A percentile compares a stretch with the other conserved stretches of the same genome.
phyloP scores from a whole-genome alignment of 2,329 filamentous ascomycete species.

The Fusarium sp. region DNA sequence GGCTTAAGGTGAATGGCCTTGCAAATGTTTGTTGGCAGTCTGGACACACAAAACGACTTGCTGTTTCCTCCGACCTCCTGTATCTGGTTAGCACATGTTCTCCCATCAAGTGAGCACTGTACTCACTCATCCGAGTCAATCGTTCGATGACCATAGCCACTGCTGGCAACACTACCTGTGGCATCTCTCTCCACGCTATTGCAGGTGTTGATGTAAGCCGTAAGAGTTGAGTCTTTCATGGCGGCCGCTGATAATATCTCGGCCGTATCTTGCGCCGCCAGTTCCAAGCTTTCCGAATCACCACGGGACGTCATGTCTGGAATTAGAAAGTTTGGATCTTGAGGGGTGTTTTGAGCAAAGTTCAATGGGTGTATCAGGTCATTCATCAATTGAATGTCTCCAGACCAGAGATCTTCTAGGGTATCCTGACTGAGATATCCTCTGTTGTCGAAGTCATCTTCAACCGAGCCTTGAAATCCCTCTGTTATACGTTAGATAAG shows the following conservation, averaged over 20 bases:
- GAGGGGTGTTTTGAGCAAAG: neutral
- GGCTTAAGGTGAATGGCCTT: rapidly evolving
- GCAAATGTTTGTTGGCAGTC: neutral
- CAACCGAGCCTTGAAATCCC: neutral
- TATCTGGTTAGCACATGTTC: rapidly evolving
- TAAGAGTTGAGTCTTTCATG: neutral
- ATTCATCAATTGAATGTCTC: neutral
- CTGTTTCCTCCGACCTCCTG: rapidly evolving
- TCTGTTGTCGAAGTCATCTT: neutral
- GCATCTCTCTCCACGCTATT: rapidly evolving
- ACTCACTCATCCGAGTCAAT: neutral
- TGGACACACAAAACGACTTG: rapidly evolving
- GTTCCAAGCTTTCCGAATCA: neutral
- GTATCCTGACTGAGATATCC: rapidly evolving
- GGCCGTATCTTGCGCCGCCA: rapidly evolving
- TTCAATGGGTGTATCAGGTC: rapidly evolving
- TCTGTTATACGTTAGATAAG: neutral
- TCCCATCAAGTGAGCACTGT: rapidly evolving
- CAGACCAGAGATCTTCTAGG: rapidly evolving
- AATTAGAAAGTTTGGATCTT: neutral
- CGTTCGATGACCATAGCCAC: neutral
- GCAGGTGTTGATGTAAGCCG: rapidly evolving
- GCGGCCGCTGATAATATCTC: rapidly evolving
- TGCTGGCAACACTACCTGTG: rapidly evolving
- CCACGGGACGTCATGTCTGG: rapidly evolving